These are phyloP conservation scores for Didymella segeticola DNA, from an alignment of 2,329 filamentous ascomycete genomes.

Conservation along the genomic window DNA sequence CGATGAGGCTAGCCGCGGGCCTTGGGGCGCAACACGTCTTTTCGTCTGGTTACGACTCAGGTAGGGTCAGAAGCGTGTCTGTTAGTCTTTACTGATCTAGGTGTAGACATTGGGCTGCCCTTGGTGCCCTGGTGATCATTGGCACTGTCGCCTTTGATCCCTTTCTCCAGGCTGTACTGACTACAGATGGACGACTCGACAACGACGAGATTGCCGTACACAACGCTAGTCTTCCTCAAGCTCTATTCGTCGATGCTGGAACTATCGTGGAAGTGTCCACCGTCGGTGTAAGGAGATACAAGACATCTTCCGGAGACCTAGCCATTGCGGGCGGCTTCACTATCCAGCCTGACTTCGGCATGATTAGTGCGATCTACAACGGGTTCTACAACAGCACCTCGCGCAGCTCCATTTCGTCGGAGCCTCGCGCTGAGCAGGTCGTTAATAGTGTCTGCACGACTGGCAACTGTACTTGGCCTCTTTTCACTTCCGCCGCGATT, in stretches of 20 bases:
- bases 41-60: slow-evolving; percentile 14
- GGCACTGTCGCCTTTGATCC: slow-evolving; percentile 17
- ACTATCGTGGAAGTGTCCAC: background rate
- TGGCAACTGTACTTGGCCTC: slow-evolving; percentile 20
- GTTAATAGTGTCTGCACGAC: slow-evolving; percentile 5
- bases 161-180: slow-evolving; percentile 3
- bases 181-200: background rate
- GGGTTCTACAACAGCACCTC: slow-evolving; percentile 8
- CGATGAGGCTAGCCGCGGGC: slow-evolving; percentile 23
- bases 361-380: slow-evolving; percentile 17
- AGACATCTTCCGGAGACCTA: background rate
- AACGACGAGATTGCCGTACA: background rate
- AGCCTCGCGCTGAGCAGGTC: background rate
- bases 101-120: slow-evolving; percentile 15
- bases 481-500: slow-evolving; percentile 11
- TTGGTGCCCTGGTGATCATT: slow-evolving; percentile 12
- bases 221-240: background rate
- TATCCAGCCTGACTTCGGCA: slow-evolving; percentile 15
- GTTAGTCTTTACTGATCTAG: no score
- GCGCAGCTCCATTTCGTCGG: background rate
- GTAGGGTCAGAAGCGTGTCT: background rate
- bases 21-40: slow-evolving; percentile 17
- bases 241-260: background rate
- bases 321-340: background rate
- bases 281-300: background rate